Evolutionary conservation across 164 flowering plant genomes (phyloP).

Genomic region (Chloranthus sessilifolius): DNA sequence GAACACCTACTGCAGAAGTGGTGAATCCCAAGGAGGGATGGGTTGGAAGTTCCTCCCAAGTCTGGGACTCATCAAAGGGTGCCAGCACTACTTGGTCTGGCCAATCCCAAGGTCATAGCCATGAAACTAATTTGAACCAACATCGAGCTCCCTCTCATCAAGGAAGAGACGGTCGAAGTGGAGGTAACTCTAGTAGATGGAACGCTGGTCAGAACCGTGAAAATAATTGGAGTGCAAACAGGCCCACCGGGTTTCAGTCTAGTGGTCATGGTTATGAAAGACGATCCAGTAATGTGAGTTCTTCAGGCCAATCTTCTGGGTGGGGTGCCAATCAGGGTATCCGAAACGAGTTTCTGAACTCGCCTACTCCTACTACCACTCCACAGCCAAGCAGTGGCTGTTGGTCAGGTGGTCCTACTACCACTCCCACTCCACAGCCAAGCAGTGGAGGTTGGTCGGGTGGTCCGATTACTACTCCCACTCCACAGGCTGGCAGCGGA

Average conservation of each 20-base stretch:
- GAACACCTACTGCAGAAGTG: constrained; percentile 16
- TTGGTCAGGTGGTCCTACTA: too few relatives aligned
- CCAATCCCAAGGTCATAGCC: constrained; percentile 19
- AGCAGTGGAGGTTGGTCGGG: constrained; percentile 20
- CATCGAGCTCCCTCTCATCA: constrained; percentile 15
- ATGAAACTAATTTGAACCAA: constrained; percentile 20
- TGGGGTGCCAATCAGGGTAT: constrained; percentile 3
- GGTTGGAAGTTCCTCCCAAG: constrained; percentile 15
- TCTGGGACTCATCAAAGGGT: constrained; percentile 26
- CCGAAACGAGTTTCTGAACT: constrained; percentile 14
- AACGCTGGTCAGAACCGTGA: constrained; percentile 24
- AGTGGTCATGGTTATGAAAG: constrained; percentile 9
- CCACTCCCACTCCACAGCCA: constrained; percentile 25
- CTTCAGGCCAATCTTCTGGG: constrained; percentile 22
- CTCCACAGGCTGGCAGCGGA: too few relatives aligned
- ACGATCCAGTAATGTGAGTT: constrained; percentile 10
- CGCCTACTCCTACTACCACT: constrained; percentile 29
- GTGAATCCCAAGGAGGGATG: constrained; percentile 21
- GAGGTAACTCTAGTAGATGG: constrained; percentile 12
- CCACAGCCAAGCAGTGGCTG: too few relatives aligned
- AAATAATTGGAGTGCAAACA: constrained; percentile 19
- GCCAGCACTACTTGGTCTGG: constrained; percentile 21
- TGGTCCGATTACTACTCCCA: too few relatives aligned
- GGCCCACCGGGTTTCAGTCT: constrained; percentile 8
- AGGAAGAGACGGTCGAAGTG: constrained; percentile 2